Percentiles rank a stretch among this genome's conserved stretches.
These are phyloP conservation scores for Monosporozyma aerobia DNA, from an alignment of 805 yeast species.

Conservation along the genomic window DNA sequence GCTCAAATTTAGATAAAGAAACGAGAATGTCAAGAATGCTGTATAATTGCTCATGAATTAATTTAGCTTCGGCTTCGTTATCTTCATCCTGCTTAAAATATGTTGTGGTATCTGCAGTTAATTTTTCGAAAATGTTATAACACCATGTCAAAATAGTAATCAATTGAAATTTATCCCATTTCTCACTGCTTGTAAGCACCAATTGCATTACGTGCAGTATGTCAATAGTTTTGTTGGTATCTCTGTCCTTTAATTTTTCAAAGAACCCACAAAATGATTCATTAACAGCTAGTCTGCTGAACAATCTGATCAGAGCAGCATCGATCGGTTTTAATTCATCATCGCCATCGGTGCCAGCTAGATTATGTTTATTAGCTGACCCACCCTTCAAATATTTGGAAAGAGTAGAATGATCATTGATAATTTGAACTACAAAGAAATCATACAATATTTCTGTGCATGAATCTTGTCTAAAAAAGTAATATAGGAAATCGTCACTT, in stretches of 20 bases:
- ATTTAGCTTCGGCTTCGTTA: constrained; percentile 10
- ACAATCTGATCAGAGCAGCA: constrained; percentile 20
- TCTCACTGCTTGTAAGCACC: constrained; percentile 30
- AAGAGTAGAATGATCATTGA: constrained; percentile 10
- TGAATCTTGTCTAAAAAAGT: constrained; percentile 15
- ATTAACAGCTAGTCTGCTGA: constrained; percentile 24
- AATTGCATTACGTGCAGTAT: constrained; percentile 23
- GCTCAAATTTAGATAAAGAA: constrained; percentile 27
- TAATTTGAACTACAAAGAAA: constrained; percentile 12
- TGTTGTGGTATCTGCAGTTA: constrained; percentile 12
- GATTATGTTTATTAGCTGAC: not conserved
- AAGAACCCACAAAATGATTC: constrained; percentile 32
- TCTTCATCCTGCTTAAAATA: constrained; percentile 20
- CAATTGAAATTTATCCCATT: constrained; percentile 32
- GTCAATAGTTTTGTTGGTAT: constrained; percentile 8
- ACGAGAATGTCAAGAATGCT: constrained; percentile 30
- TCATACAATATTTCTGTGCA: constrained; percentile 13
- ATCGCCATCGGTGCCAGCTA: not conserved
- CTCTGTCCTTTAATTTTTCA: constrained; percentile 6
- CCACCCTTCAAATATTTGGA: constrained; percentile 2
- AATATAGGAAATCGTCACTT: constrained; percentile 20
- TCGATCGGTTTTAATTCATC: constrained; percentile 6
- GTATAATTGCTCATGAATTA: constrained; percentile 24
- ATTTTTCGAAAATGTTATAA: constrained; percentile 24
- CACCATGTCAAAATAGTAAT: constrained; percentile 35